Evolutionary conservation across 164 flowering plant genomes (phyloP).

Genomic region (Berberis vulgaris): DNA sequence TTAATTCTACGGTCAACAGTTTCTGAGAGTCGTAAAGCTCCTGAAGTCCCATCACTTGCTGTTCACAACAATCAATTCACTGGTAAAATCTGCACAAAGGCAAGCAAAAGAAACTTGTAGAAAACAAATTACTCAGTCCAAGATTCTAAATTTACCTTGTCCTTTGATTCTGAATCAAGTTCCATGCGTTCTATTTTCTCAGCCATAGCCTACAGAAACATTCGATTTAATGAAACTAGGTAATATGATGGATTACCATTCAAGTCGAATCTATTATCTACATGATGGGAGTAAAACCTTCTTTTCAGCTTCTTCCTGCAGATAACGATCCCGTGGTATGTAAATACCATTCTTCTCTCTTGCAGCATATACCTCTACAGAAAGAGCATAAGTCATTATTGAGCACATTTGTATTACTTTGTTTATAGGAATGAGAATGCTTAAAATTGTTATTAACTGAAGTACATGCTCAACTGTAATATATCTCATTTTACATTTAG

Average conservation of each 20-base stretch:
- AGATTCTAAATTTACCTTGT: conserved; percentile 40
- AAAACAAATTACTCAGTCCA: not conserved
- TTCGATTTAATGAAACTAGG: not conserved
- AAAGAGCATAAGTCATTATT: conserved; percentile 5
- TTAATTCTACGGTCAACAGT: conserved; percentile 61
- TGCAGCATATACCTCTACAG: conserved; percentile 73
- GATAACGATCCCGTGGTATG: conserved; percentile 75
- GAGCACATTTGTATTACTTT: not conserved
- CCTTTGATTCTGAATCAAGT: conserved; percentile 65
- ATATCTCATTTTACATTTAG: too few relatives aligned
- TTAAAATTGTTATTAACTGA: too few relatives aligned
- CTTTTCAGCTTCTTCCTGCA: conserved; percentile 76
- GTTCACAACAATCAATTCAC: conserved; percentile 6
- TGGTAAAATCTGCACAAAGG: not conserved
- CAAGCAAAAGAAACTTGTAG: not conserved
- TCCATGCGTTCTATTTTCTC: conserved; percentile 77
- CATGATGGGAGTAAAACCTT: conserved; percentile 35
- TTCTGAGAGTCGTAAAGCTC: conserved; percentile 71
- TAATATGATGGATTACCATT: too few relatives aligned
- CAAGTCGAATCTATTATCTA: too few relatives aligned
- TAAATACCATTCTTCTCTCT: conserved; percentile 84
- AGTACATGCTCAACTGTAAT: too few relatives aligned
- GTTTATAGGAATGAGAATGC: too few relatives aligned
- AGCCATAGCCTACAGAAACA: conserved; percentile 54
- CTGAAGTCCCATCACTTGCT: conserved; percentile 82